Conservation (phyloP, 2,329 filamentous ascomycete species). For the Curvularia verruculosa region DNA sequence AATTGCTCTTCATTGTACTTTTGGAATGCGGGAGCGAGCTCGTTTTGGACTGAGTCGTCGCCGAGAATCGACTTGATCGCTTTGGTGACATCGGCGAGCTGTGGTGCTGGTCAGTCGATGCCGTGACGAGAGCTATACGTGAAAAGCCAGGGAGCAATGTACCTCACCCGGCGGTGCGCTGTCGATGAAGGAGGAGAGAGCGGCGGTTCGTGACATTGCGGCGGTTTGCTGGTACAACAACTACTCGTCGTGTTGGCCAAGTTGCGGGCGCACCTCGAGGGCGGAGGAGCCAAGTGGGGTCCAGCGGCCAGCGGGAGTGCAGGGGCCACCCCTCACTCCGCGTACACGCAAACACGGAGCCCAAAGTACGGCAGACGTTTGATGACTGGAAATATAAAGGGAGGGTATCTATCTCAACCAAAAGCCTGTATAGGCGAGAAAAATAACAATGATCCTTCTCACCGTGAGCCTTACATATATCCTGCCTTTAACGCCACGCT, state of each 20-base stretch:
- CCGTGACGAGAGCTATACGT: background rate
- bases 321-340: constrained; percentile 16
- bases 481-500: constrained; percentile 36
- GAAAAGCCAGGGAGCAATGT: constrained; percentile 37
- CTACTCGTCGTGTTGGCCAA: constrained; percentile 15
- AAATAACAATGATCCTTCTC: background rate
- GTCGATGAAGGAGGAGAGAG: constrained; percentile 79
- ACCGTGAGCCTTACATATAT: background rate
- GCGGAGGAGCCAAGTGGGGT: constrained; percentile 31
- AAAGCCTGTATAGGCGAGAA: constrained; percentile 2
- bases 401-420: constrained; percentile 23
- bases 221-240: constrained; percentile 10
- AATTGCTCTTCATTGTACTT: constrained; percentile 98
- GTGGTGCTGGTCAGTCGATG: constrained; percentile 31
- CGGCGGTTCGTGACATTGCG: constrained; percentile 47
- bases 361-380: background rate
- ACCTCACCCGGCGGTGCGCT: constrained; percentile 97
- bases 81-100: constrained; percentile 88
- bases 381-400: background rate
- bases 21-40: constrained; percentile 82
- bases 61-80: constrained; percentile 88
- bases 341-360: background rate
- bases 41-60: constrained; percentile 69
- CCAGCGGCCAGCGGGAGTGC: constrained; percentile 24
- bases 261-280: constrained; percentile 29